Evolutionary conservation across 208 protist species (phyloP).

Genomic region (Crithidia bombi): DNA sequence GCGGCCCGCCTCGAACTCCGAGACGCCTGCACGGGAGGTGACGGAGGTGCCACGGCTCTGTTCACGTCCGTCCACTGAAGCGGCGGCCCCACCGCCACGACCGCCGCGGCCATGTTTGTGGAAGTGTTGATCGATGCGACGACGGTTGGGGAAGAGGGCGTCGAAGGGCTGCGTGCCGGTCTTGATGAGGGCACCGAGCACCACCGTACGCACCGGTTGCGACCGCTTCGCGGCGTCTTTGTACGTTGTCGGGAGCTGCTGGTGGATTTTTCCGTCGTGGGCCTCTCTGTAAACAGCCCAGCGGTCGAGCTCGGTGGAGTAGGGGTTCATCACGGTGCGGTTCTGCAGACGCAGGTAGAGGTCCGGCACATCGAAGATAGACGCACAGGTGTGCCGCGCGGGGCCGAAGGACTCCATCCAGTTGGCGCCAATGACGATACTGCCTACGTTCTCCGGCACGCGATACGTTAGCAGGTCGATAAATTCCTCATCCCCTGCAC

Average conservation of each 20-base stretch:
- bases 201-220: constrained; percentile 54
- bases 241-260: constrained; percentile 29
- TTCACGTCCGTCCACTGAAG: neutral
- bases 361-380: constrained; percentile 73
- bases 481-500: constrained; percentile 72
- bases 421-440: constrained; percentile 61
- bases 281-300: constrained; percentile 60
- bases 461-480: constrained; percentile 71
- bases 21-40: constrained; percentile 17
- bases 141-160: constrained; percentile 44
- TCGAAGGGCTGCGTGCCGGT: constrained; percentile 45
- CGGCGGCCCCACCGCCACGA: neutral
- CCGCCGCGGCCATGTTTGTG: constrained; percentile 17
- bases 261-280: constrained; percentile 6
- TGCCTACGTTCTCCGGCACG: constrained; percentile 57
- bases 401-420: constrained; percentile 66
- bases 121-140: constrained; percentile 45
- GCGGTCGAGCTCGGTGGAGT: constrained; percentile 74
- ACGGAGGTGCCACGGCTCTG: constrained; percentile 11
- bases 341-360: constrained; percentile 80
- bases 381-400: constrained; percentile 8
- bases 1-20: constrained; percentile 22
- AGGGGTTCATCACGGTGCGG: constrained; percentile 62
- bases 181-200: constrained; percentile 63
- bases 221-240: constrained; percentile 13